Conservation (phyloP, 495 filamentous ascomycete genomes). For the Clavariopsis aquatica region DNA sequence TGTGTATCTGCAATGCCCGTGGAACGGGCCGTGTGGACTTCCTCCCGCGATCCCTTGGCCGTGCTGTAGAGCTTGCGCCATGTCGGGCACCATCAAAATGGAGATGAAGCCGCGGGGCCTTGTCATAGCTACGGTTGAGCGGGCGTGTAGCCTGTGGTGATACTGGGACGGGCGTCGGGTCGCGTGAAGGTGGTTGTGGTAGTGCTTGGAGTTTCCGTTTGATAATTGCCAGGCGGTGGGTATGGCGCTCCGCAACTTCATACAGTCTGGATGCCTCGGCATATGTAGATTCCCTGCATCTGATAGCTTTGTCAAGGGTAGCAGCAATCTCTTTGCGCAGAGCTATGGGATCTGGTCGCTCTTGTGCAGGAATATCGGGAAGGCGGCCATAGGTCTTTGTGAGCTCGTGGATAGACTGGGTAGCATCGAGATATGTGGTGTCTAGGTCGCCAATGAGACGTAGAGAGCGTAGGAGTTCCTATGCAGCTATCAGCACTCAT, state of each 20-base stretch:
- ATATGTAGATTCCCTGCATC: constrained; percentile 71
- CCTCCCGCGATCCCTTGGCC: constrained; percentile 26
- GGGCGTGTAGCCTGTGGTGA: constrained; percentile 48
- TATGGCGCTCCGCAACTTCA: constrained; percentile 77
- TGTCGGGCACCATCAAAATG: constrained; percentile 48
- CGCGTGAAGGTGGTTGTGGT: constrained; percentile 67
- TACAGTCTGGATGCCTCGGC: constrained; percentile 81
- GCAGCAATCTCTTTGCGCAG: constrained; percentile 77
- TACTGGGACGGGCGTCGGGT: constrained; percentile 60
- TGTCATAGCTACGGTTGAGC: constrained; percentile 47
- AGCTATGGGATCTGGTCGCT: constrained; percentile 55
- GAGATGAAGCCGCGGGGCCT: constrained; percentile 40
- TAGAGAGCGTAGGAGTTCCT: constrained; percentile 86
- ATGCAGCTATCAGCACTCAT: constrained; percentile 33
- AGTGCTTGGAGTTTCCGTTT: constrained; percentile 78
- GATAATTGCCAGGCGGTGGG: constrained; percentile 73
- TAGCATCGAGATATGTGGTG: constrained; percentile 64
- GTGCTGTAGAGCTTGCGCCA: constrained; percentile 42
- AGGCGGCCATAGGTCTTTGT: constrained; percentile 73
- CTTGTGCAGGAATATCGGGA: constrained; percentile 57
- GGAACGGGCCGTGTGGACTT: constrained; percentile 36
- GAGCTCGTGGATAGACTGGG: constrained; percentile 68
- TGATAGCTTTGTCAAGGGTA: constrained; percentile 70
- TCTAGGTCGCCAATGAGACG: constrained; percentile 85
- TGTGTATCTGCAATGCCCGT: constrained; percentile 33